phyloP scores from a whole-genome alignment of 2,329 filamentous ascomycete genomes.

The Xenoacremonium recifei region DNA sequence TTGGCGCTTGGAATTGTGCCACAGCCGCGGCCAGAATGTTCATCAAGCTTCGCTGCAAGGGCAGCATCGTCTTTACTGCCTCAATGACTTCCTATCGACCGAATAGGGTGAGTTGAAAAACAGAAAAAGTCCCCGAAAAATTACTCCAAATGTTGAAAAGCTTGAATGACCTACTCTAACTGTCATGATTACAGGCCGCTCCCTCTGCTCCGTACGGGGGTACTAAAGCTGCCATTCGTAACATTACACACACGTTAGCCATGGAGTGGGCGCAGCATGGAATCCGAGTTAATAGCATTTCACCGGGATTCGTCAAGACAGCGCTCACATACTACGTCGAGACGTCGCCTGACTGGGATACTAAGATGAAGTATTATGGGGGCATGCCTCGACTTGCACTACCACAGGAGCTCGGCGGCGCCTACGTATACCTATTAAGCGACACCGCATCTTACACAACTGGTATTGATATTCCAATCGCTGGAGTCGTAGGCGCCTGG shows the following conservation, averaged over 20 bases:
- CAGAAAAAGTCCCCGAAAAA: not conserved
- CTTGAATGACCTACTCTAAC: no score
- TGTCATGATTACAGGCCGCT: slow-evolving; percentile 4
- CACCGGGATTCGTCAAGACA: slow-evolving; percentile 30
- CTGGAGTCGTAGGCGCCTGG: slow-evolving; percentile 21
- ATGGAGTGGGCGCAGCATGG: slow-evolving; percentile 47
- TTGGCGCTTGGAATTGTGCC: slow-evolving; percentile 45
- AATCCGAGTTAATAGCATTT: slow-evolving; percentile 28
- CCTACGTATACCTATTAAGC: slow-evolving; percentile 56
- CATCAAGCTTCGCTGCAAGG: slow-evolving; percentile 33
- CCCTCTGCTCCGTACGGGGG: slow-evolving; percentile 43
- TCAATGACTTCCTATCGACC: slow-evolving; percentile 48
- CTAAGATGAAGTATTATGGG: slow-evolving; percentile 57
- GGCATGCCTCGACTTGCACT: slow-evolving; percentile 54
- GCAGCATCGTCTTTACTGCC: slow-evolving; percentile 44
- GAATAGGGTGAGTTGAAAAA: slow-evolving; percentile 39
- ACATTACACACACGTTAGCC: slow-evolving; percentile 38
- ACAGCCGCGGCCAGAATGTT: slow-evolving; percentile 43
- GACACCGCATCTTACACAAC: slow-evolving; percentile 52
- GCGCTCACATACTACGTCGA: slow-evolving; percentile 51
- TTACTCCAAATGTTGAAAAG: not conserved
- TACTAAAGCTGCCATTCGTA: slow-evolving; percentile 42
- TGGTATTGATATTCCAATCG: slow-evolving; percentile 45
- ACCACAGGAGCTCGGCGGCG: slow-evolving; percentile 53
- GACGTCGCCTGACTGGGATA: slow-evolving; percentile 52